phyloP scores from a whole-genome alignment of 495 filamentous ascomycete species.

The Endocarpon pusillum region DNA sequence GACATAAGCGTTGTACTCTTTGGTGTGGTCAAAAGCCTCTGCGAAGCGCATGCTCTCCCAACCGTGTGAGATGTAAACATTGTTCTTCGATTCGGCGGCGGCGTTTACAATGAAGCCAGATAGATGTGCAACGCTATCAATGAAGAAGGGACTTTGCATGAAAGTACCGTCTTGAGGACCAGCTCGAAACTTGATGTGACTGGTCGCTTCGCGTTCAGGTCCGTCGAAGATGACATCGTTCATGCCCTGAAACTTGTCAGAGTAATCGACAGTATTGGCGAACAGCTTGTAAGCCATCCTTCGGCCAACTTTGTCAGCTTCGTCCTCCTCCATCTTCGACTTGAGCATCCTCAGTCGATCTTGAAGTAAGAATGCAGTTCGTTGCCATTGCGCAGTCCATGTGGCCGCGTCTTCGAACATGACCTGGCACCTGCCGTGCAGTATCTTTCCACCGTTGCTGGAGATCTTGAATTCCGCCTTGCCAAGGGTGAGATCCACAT shows the following conservation, averaged over 20 bases:
- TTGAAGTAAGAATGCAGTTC: constrained; percentile 35
- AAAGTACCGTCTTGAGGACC: constrained; percentile 24
- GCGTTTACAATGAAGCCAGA: constrained; percentile 35
- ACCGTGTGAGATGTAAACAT: constrained; percentile 27
- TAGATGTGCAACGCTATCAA: constrained; percentile 32
- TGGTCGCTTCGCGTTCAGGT: constrained; percentile 23
- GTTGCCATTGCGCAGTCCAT: constrained; percentile 37
- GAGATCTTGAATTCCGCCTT: constrained; percentile 19
- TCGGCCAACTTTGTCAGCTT: constrained; percentile 17
- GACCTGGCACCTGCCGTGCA: constrained; percentile 35
- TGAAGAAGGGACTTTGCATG: constrained; percentile 26
- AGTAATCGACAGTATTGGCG: constrained; percentile 24
- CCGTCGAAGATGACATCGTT: constrained; percentile 28
- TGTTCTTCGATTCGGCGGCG: constrained; percentile 24
- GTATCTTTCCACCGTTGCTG: constrained; percentile 25
- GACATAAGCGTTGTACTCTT: constrained; percentile 23
- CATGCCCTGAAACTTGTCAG: constrained; percentile 10
- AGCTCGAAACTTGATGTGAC: constrained; percentile 24
- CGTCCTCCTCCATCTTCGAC: constrained; percentile 1
- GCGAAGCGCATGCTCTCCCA: constrained; percentile 24
- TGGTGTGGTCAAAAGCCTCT: constrained; percentile 7
- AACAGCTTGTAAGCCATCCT: constrained; percentile 33
- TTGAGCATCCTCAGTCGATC: constrained; percentile 34
- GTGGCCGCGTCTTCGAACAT: constrained; percentile 25
- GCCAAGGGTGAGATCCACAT: constrained; percentile 20